Evolutionary conservation across 2,329 filamentous ascomycete genomes (phyloP).

Genomic region (Aspergillus niger): DNA sequence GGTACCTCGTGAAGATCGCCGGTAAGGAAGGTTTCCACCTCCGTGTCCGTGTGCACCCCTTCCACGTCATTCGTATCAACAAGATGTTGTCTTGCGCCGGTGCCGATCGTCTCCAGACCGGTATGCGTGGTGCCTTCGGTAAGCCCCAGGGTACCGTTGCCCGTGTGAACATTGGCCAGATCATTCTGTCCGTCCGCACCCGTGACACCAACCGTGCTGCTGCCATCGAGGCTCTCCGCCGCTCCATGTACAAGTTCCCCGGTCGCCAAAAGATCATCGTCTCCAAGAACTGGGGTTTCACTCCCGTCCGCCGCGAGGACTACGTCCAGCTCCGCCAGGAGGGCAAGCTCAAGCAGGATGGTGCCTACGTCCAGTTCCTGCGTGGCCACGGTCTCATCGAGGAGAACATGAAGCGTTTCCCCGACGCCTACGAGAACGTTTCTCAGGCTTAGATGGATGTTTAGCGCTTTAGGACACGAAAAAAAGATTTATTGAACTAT

Average conservation of each 20-base stretch:
- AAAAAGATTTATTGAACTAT: conserved; percentile 3
- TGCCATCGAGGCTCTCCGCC: conserved; percentile 97
- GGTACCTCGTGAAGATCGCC: conserved; percentile 68
- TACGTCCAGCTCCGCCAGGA: conserved; percentile 94
- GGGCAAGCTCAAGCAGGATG: conserved; percentile 92
- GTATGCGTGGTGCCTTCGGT: conserved; percentile 99
- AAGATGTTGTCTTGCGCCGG: conserved; percentile 99
- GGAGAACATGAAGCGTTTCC: conserved; percentile 92
- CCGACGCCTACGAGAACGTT: conserved; percentile 68
- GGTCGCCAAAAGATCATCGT: conserved; percentile 99
- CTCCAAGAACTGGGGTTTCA: conserved; percentile 99
- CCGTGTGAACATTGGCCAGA: conserved; percentile 99
- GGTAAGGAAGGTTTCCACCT: conserved; percentile 74
- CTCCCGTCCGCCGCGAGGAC: conserved; percentile 93
- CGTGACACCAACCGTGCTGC: conserved; percentile 89
- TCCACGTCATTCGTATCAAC: conserved; percentile 99
- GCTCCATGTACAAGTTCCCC: conserved; percentile 99
- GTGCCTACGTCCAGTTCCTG: conserved; percentile 99
- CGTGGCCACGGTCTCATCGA: conserved; percentile 84
- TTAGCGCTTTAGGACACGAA: not conserved
- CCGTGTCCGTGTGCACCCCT: conserved; percentile 86
- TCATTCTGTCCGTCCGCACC: conserved; percentile 95
- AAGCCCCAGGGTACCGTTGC: conserved; percentile 99
- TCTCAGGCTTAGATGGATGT: conserved; percentile 46
- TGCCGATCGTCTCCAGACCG: conserved; percentile 99